Evolutionary conservation across 495 filamentous ascomycete genomes (phyloP).

Genomic region (Astrothelium macrocarpum): DNA sequence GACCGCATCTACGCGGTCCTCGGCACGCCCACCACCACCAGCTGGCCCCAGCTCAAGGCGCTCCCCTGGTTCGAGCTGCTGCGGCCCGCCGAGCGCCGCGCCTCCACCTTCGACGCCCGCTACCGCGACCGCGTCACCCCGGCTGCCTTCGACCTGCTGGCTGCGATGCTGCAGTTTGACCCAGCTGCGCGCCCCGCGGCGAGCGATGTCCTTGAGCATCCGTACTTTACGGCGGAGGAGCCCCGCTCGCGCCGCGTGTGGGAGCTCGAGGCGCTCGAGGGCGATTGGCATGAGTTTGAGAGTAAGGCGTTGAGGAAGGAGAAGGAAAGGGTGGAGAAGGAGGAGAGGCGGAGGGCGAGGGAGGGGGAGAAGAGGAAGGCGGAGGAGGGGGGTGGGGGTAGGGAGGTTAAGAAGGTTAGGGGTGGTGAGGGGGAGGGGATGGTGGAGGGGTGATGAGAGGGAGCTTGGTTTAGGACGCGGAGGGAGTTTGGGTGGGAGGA

Average conservation of each 20-base stretch:
- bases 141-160: slow-evolving; percentile 72
- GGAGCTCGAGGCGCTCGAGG: slow-evolving; percentile 77
- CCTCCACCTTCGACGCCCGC: slow-evolving; percentile 73
- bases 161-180: slow-evolving; percentile 77
- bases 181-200: slow-evolving; percentile 77
- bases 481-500: too few relatives aligned
- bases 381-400: slow-evolving; percentile 15
- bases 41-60: slow-evolving; percentile 81
- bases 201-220: slow-evolving; percentile 74
- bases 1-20: slow-evolving; percentile 92
- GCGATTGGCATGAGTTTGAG: slow-evolving; percentile 99
- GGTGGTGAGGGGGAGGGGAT: neutral
- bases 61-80: slow-evolving; percentile 96
- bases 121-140: slow-evolving; percentile 59
- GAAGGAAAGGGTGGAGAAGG: slow-evolving; percentile 69
- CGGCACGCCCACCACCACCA: slow-evolving; percentile 70
- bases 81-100: slow-evolving; percentile 59
- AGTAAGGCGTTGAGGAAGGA: slow-evolving; percentile 90
- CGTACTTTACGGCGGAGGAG: slow-evolving; percentile 80
- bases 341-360: slow-evolving; percentile 40
- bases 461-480: neutral
- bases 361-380: slow-evolving; percentile 24
- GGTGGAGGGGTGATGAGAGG: neutral
- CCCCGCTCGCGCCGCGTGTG: slow-evolving; percentile 66
- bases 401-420: slow-evolving; percentile 21